Conservation (phyloP, 1,139 yeast genomes). For the Candida tropicalis region DNA sequence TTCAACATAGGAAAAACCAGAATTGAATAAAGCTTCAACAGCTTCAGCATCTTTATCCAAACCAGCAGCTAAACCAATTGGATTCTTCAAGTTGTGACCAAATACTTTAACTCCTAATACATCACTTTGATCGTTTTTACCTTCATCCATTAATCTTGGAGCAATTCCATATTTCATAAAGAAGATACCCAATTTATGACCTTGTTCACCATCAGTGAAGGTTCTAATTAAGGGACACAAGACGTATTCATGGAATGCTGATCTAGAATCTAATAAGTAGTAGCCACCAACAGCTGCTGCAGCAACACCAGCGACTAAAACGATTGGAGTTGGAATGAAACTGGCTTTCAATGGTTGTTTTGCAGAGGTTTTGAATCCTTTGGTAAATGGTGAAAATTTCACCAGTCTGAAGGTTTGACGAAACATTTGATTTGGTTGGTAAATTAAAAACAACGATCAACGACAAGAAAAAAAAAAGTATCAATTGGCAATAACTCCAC, state of each 20-base stretch:
- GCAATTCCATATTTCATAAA: slow-evolving; percentile 69
- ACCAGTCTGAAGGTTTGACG: not conserved
- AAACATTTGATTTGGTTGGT: not conserved
- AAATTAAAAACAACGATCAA: not conserved
- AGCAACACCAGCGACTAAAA: slow-evolving; percentile 26
- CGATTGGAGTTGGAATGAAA: slow-evolving; percentile 32
- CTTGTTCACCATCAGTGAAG: slow-evolving; percentile 79
- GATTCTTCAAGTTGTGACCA: slow-evolving; percentile 65
- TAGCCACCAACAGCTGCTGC: slow-evolving; percentile 31
- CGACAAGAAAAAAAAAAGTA: not conserved
- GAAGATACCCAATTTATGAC: slow-evolving; percentile 76
- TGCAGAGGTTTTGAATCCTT: not conserved
- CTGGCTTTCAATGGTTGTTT: slow-evolving; percentile 21
- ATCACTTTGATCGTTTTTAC: slow-evolving; percentile 46
- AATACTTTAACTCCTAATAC: slow-evolving; percentile 62
- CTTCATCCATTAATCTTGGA: slow-evolving; percentile 61
- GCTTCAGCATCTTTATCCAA: slow-evolving; percentile 94
- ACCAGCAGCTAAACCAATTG: slow-evolving; percentile 95
- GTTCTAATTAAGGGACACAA: slow-evolving; percentile 75
- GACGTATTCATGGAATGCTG: slow-evolving; percentile 80
- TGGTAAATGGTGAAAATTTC: not conserved
- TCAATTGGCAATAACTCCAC: not conserved
- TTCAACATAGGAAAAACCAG: slow-evolving; percentile 90
- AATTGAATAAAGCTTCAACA: slow-evolving; percentile 74
- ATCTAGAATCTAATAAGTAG: slow-evolving; percentile 72